Percentiles rank a stretch among this genome's conserved stretches.
Evolutionary conservation across 805 yeast species (phyloP).

Genomic region (Kodamaea jinghongensis): DNA sequence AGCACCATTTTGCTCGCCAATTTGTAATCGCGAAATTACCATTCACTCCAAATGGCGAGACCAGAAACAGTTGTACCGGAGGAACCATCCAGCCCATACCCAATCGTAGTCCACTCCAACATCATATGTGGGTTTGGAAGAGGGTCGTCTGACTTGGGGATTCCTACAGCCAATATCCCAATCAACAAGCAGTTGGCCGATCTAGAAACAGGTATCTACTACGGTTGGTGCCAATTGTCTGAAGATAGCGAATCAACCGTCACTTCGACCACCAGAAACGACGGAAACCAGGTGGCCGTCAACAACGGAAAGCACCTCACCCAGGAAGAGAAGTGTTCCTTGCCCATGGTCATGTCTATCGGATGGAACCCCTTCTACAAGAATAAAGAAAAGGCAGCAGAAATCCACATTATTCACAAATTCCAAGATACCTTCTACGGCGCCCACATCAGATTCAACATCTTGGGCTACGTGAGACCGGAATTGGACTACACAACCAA

Average conservation of each 20-base stretch:
- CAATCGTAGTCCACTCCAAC: conserved; percentile 41
- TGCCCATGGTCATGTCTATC: conserved; percentile 92
- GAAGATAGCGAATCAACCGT: conserved; percentile 14
- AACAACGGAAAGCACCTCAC: conserved; percentile 57
- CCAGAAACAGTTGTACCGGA: conserved; percentile 47
- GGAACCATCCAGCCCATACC: conserved; percentile 48
- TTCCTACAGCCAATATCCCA: conserved; percentile 92
- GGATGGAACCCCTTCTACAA: conserved; percentile 95
- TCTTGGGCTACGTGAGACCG: conserved; percentile 89
- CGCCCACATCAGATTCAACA: conserved; percentile 61
- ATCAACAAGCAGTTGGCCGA: conserved; percentile 44
- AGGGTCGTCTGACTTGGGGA: conserved; percentile 89
- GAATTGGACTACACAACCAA: conserved; percentile 80
- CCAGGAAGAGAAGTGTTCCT: conserved; percentile 42
- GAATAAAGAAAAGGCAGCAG: conserved; percentile 78
- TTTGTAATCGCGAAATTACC: background rate
- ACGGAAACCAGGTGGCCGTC: conserved; percentile 39
- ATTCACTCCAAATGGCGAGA: conserved; percentile 27
- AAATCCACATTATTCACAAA: conserved; percentile 78
- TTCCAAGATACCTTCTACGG: conserved; percentile 78
- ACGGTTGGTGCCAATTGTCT: conserved; percentile 61
- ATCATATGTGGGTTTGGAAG: conserved; percentile 89
- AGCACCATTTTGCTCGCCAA: too few relatives aligned
- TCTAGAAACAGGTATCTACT: conserved; percentile 80
- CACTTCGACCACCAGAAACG: conserved; percentile 14